phyloP scores from a whole-genome alignment of 345 rosid genomes.

The Excoecaria cochinchinensis region DNA sequence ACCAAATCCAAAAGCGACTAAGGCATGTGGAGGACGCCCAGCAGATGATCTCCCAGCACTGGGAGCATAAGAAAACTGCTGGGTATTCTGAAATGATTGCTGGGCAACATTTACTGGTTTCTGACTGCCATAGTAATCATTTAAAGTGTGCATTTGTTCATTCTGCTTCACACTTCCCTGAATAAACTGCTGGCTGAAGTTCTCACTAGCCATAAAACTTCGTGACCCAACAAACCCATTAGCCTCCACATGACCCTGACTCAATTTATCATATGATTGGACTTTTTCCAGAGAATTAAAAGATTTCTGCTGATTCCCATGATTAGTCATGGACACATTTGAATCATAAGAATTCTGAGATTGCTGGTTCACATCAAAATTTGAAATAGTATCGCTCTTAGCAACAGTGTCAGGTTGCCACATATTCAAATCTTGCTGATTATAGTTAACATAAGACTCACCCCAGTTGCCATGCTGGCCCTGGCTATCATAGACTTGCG shows the following conservation, averaged over 20 bases:
- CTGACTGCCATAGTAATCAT: slow-evolving; percentile 53
- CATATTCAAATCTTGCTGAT: slow-evolving; percentile 36
- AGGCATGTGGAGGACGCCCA: slow-evolving; percentile 93
- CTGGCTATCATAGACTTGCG: slow-evolving; percentile 43
- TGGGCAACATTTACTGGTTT: slow-evolving; percentile 37
- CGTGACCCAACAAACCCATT: slow-evolving; percentile 49
- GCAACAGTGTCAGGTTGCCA: slow-evolving; percentile 53
- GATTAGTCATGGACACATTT: slow-evolving; percentile 40
- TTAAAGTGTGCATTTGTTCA: slow-evolving; percentile 47
- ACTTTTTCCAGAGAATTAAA: slow-evolving; percentile 31
- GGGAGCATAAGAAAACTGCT: slow-evolving; percentile 57
- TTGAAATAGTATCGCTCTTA: slow-evolving; percentile 31
- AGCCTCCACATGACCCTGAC: slow-evolving; percentile 43
- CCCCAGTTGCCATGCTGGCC: slow-evolving; percentile 50
- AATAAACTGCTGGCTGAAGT: slow-evolving; percentile 47
- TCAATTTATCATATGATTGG: slow-evolving; percentile 37
- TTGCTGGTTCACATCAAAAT: slow-evolving; percentile 50
- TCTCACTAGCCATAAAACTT: slow-evolving; percentile 40
- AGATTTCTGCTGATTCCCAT: slow-evolving; percentile 35
- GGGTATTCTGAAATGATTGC: slow-evolving; percentile 54
- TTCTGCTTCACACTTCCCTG: slow-evolving; percentile 48
- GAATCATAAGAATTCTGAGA: slow-evolving; percentile 42
- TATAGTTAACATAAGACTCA: slow-evolving; percentile 46
- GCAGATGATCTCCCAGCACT: slow-evolving; percentile 69
- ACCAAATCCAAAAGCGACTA: slow-evolving; percentile 93